Conservation (phyloP, 73 alveolate genomes). For the Halteria grandinella region DNA sequence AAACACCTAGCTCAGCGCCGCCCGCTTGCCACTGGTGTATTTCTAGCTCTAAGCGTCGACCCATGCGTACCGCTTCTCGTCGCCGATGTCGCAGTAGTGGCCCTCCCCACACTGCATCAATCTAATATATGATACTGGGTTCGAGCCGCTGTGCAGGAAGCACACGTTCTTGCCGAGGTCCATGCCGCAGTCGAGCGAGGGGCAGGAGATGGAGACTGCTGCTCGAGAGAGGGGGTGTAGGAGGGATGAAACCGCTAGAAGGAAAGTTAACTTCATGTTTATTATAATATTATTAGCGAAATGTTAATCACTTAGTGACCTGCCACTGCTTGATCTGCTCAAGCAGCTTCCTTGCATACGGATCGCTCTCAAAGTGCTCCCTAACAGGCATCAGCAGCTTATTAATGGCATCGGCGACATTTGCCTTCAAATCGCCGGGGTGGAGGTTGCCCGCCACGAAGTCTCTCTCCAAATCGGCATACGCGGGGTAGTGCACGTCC, state of each 20-base stretch:
- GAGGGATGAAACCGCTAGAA: too few relatives aligned
- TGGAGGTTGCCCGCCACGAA: constrained; percentile 79
- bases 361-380: constrained; percentile 92
- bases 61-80: constrained; percentile 48
- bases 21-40: not conserved
- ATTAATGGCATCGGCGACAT: constrained; percentile 84
- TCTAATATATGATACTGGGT: constrained; percentile 61
- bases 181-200: constrained; percentile 44
- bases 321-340: constrained; percentile 60
- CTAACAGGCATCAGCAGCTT: constrained; percentile 96
- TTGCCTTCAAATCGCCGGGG: constrained; percentile 93
- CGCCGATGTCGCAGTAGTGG: constrained; percentile 44
- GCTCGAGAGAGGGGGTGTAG: too few relatives aligned
- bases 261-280: too few relatives aligned
- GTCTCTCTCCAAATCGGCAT: constrained; percentile 85
- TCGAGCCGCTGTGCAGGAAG: constrained; percentile 40
- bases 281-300: too few relatives aligned
- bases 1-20: not conserved
- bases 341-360: constrained; percentile 92
- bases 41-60: constrained; percentile 6
- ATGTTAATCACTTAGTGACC: too few relatives aligned
- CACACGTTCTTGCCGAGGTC: constrained; percentile 55
- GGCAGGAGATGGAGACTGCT: too few relatives aligned
- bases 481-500: constrained; percentile 64
- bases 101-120: constrained; percentile 27